Evolutionary conservation across 148 eudicot species (phyloP), one percentile per base, ranked within the genome.

Genomic region (Rhododendron williamsianum): DNA sequence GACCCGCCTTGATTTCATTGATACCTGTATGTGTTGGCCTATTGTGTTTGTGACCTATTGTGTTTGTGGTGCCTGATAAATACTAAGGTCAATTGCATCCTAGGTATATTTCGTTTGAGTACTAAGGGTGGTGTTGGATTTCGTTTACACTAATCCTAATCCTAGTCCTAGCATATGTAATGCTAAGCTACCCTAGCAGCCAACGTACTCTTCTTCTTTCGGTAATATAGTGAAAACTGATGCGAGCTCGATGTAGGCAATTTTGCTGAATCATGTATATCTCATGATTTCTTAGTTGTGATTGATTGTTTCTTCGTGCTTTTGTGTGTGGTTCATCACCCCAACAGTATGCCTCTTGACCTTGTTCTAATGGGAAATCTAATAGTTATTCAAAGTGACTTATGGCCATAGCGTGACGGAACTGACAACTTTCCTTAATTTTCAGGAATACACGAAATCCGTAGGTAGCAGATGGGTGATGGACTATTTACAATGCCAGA

Each of bases 401-500:
- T 19, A 2, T 45, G 30, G 13, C 52, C 35, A 60, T 43, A n/a
- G 43, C 4, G 12, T 60, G 3, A 54, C 8, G 7, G 58, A 67
- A 33, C n/a, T 84, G 45, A 74, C 3, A 16, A 5, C 9, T 38
- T 73, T 15, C 19, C 15, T 63, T 54, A 12, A 72, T 25, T 83
- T 90, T 73, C 92, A 92, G 94, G 93, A 87, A 84, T 86, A 80
- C 89, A 41, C 86, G 93, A 74, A 91, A 90, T 81, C 49, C 82
- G 30, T 87, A 89, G 88, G 78, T 81, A 65, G 83, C 85, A 38
- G 63, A 51, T n/a, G 79, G 69, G 30, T 48, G 77, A 77, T 27
- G 33, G 56, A 48, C 33, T 19, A 41, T 76, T 33, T 49, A 16
- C 54, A 38, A 67, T 41, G 54, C 78, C 72, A 38, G 36, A 69